phyloP scores from a whole-genome alignment of 2,329 filamentous ascomycete genomes.

The Pyrenochaeta sp. region DNA sequence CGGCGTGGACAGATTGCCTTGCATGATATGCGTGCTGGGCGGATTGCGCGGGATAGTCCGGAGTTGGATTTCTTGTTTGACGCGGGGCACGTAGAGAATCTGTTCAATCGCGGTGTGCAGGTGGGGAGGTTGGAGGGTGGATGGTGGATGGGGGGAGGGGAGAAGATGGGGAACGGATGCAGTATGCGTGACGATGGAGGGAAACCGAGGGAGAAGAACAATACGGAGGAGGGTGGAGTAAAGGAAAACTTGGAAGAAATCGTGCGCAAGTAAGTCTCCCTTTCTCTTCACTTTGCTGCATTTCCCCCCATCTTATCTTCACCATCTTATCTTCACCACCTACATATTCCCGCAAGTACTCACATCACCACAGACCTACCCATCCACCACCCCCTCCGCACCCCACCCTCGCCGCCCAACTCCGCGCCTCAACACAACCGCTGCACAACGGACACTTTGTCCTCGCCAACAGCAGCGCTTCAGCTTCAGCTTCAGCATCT shows the following conservation, averaged over 20 bases:
- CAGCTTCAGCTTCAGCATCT: neutral
- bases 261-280: conserved; percentile 15
- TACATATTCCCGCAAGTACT: too few relatives aligned
- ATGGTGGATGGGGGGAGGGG: too few relatives aligned
- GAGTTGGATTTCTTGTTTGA: conserved; percentile 33
- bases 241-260: conserved; percentile 9
- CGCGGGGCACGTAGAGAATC: conserved; percentile 21
- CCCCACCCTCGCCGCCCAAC: conserved; percentile 15
- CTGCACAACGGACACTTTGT: conserved; percentile 21
- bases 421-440: conserved; percentile 1
- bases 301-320: too few relatives aligned
- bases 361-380: too few relatives aligned
- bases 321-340: too few relatives aligned
- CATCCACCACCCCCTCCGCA: conserved; percentile 5
- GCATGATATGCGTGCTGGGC: conserved; percentile 22
- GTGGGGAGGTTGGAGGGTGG: conserved; percentile 8
- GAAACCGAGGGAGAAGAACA: too few relatives aligned
- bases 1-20: conserved; percentile 15
- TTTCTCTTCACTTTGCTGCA: too few relatives aligned
- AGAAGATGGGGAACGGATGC: too few relatives aligned
- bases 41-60: conserved; percentile 18
- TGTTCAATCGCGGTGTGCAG: conserved; percentile 18
- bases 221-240: neutral
- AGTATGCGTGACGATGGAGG: too few relatives aligned
- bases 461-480: conserved; percentile 14